Evolutionary conservation across 2,329 filamentous ascomycete genomes (phyloP).

Genomic region (Herpotrichia juniperi): DNA sequence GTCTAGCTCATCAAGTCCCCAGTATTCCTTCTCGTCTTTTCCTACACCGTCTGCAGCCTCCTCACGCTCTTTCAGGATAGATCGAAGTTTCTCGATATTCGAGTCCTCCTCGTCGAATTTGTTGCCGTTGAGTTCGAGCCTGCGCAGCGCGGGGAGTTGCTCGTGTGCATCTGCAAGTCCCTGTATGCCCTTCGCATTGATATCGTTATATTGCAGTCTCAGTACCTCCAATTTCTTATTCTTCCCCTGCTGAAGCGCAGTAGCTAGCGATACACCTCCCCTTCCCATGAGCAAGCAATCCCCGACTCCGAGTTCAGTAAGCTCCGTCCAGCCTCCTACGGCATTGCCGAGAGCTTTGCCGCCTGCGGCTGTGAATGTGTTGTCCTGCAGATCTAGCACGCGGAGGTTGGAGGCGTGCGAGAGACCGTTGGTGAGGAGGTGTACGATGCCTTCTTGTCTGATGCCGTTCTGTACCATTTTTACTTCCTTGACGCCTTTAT

Average conservation of each 20-base stretch:
- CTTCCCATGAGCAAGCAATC: constrained; percentile 84
- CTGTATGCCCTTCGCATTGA: constrained; percentile 77
- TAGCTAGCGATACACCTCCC: constrained; percentile 75
- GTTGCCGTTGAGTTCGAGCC: constrained; percentile 95
- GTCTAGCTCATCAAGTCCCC: constrained; percentile 65
- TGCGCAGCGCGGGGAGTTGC: constrained; percentile 75
- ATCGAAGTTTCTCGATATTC: constrained; percentile 70
- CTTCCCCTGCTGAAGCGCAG: constrained; percentile 74
- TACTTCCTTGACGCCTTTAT: constrained; percentile 79
- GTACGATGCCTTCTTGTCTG: constrained; percentile 86
- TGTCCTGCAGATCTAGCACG: constrained; percentile 92
- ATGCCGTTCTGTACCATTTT: constrained; percentile 99
- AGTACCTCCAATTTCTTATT: constrained; percentile 82
- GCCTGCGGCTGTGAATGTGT: constrained; percentile 87
- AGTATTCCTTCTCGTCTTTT: constrained; percentile 62
- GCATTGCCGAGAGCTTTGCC: constrained; percentile 79
- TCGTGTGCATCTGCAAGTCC: constrained; percentile 72
- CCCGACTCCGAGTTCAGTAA: constrained; percentile 85
- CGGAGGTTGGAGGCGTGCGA: constrained; percentile 71
- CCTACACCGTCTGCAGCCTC: constrained; percentile 56
- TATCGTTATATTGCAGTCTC: constrained; percentile 92
- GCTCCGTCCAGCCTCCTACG: constrained; percentile 72
- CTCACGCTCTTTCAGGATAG: constrained; percentile 74
- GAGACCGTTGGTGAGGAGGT: constrained; percentile 80
- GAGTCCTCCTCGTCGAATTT: constrained; percentile 88